A percentile compares a stretch with the other conserved stretches of the same genome.
Evolutionary conservation across 2,329 filamentous ascomycete genomes (phyloP).

Genomic region (Paecilomyces sp.): DNA sequence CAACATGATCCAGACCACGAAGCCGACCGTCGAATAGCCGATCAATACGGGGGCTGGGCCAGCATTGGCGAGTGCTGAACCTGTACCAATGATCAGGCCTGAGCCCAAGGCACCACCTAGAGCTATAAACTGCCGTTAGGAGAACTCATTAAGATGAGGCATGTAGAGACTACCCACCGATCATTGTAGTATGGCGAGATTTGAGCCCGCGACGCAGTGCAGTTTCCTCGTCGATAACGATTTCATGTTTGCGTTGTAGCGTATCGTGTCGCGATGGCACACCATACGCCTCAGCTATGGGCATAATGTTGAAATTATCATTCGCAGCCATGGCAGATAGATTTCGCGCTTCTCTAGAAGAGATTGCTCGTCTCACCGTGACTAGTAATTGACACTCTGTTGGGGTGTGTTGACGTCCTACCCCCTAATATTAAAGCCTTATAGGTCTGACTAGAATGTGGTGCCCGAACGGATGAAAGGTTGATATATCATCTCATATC

Average conservation of each 20-base stretch:
- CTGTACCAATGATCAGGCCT: slow-evolving; percentile 58
- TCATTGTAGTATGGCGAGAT: slow-evolving; percentile 1
- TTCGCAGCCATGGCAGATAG: background rate
- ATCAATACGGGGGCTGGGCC: slow-evolving; percentile 57
- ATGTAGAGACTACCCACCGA: background rate
- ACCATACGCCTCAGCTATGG: background rate
- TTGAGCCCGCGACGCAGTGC: background rate
- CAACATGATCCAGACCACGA: slow-evolving; percentile 65
- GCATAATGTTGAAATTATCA: background rate
- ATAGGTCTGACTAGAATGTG: background rate
- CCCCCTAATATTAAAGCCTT: background rate
- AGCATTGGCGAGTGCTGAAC: slow-evolving; percentile 49
- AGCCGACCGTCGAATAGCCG: slow-evolving; percentile 57
- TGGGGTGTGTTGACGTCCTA: background rate
- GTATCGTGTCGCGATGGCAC: background rate
- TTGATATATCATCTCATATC: background rate
- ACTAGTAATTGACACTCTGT: background rate
- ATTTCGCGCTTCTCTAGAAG: background rate
- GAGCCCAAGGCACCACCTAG: slow-evolving; percentile 47
- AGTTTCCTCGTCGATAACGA: background rate
- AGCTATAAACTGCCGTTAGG: background rate
- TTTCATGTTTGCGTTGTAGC: background rate
- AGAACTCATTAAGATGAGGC: background rate
- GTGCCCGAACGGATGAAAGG: background rate
- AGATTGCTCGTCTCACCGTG: background rate